Evolutionary conservation across 2,329 filamentous ascomycete species (phyloP).

Genomic region (Ophiostoma sp.): DNA sequence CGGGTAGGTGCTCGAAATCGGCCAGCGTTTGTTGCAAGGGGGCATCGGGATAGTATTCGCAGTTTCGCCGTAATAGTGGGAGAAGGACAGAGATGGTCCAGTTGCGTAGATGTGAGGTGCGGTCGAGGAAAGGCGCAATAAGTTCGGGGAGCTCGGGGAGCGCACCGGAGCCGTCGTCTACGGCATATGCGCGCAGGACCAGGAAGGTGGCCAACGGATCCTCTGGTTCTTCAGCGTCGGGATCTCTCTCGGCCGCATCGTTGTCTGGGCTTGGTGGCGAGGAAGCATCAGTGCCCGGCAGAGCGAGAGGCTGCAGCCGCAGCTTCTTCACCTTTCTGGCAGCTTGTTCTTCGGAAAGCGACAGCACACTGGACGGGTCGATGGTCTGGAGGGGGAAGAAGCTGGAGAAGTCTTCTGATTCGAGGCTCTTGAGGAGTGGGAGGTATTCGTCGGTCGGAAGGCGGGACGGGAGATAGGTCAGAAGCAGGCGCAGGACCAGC

Average conservation of each 20-base stretch:
- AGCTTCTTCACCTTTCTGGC: slow-evolving; percentile 59
- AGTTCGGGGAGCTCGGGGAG: slow-evolving; percentile 62
- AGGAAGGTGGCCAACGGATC: slow-evolving; percentile 50
- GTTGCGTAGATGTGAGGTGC: slow-evolving; percentile 54
- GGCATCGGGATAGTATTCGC: slow-evolving; percentile 60
- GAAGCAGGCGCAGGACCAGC: slow-evolving; percentile 63
- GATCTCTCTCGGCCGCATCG: slow-evolving; percentile 40
- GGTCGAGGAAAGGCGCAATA: slow-evolving; percentile 60
- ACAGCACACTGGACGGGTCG: slow-evolving; percentile 51
- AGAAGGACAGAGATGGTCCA: slow-evolving; percentile 67
- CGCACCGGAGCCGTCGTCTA: slow-evolving; percentile 68
- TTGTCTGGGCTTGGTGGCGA: slow-evolving; percentile 26
- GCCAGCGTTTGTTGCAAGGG: slow-evolving; percentile 49
- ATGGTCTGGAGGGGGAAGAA: slow-evolving; percentile 38
- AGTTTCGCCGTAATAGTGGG: slow-evolving; percentile 62
- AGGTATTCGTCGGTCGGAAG: slow-evolving; percentile 58
- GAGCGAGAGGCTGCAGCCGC: slow-evolving; percentile 53
- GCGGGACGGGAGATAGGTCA: slow-evolving; percentile 72
- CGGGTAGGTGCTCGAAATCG: slow-evolving; percentile 58
- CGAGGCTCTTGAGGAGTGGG: slow-evolving; percentile 54
- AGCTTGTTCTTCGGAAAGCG: slow-evolving; percentile 58
- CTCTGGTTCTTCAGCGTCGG: slow-evolving; percentile 32
- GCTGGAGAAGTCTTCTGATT: slow-evolving; percentile 36
- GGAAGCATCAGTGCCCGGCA: slow-evolving; percentile 30
- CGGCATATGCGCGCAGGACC: slow-evolving; percentile 59